Base-by-base conservation (phyloP, 2,329 filamentous ascomycete species). In the Microdochium nivale region DNA sequence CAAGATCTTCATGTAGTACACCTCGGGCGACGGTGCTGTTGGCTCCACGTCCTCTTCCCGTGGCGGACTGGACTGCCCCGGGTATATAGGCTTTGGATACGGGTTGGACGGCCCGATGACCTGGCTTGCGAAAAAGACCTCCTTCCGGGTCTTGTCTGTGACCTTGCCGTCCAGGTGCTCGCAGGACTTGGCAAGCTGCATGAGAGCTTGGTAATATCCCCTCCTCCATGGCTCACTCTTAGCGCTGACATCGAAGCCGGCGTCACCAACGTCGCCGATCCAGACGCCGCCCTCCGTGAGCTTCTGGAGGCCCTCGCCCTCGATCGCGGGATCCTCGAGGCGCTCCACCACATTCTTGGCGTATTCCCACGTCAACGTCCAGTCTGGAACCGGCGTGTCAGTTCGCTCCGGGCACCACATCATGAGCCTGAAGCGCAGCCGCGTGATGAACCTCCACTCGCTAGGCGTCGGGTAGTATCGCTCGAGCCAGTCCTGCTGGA, bases 31-130 rank as follows among this genome's bases (percentile, higher is more conserved):
- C 3, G 83, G 80, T 54, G 83, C 91, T 2, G 86, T 82, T 7
- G 77, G 70, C 52, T 82, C 80, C 65, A 88, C 90, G 62, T 96
- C 77, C 62, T 92, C 83, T 63, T 94, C 89, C 11, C 73, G 77
- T 0, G 89, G 86, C 1, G 86, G 78, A 52, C 76, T 74, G 50
- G 74, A 73, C 52, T 80, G 77, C 13, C 83, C 83, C 1, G 80
- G 76, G 0, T 86, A 83, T 40, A 90, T 77, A 0, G 89, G 88
- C 58, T 78, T 81, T 1, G 90, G 90, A 52, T 83, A 76, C 1
- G 88, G 89, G 65, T 96, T 96, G 3, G 88, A 90, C 1, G 90
- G 88, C 0, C 90, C 90, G 48, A 87, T 77, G 51, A 96, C 81
- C 55, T 86, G 83, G 47, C 88, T 83, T 5, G 80, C 78, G 0